Evolutionary conservation across 345 rosid genomes (phyloP), one percentile per base, ranked within the genome.

Genomic region (Dipteronia dyeriana): DNA sequence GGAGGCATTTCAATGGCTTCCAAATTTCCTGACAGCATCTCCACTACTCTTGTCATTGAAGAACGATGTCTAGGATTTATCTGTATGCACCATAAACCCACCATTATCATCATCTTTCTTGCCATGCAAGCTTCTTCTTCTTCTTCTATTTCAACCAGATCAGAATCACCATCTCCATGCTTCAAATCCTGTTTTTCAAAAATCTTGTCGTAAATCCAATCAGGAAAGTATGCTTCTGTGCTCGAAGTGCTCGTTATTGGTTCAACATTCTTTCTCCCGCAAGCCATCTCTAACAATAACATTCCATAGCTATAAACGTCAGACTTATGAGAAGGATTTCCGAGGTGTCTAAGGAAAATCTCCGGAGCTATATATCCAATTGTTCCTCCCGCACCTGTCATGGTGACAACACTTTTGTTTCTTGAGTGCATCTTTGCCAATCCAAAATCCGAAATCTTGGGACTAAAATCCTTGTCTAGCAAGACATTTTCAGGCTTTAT

Each of bases 11-110:
- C 69, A 53, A 85, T 75, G 67, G 41, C 66, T 57, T 82, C 79
- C 0, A 26, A 9, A 25, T 22, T 62, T 63, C 81, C 79, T 10
- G 41, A 65, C 51, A 83, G 43, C 86, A 85, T 83, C 63, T 85
- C 80, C 62, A 85, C 65, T 49, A 82, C 85, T 57, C 53, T 57
- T 6, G 72, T 59, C 82, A 80, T 85, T 1, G 87, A 67, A 20
- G 85, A 84, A 43, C 87, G 82, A 57, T 80, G 79, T 73, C 75
- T 80, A 2, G 81, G 84, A 68, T 82, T 79, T 23, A 77, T 41
- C 59, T 85, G 85, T n/a, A 85, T 82, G 84, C 87, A 75, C 88
- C 85, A 82, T 31, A 85, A 39, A 8, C 85, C 86, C 19, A 82
- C 79, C 78, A 82, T 78, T 9, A 31, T 1, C 63, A 31, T 1